Percentiles rank a stretch among this genome's conserved stretches.
phyloP scores from a whole-genome alignment of 1,284 basidiomycete genomes.

The Leccinum fallax region DNA sequence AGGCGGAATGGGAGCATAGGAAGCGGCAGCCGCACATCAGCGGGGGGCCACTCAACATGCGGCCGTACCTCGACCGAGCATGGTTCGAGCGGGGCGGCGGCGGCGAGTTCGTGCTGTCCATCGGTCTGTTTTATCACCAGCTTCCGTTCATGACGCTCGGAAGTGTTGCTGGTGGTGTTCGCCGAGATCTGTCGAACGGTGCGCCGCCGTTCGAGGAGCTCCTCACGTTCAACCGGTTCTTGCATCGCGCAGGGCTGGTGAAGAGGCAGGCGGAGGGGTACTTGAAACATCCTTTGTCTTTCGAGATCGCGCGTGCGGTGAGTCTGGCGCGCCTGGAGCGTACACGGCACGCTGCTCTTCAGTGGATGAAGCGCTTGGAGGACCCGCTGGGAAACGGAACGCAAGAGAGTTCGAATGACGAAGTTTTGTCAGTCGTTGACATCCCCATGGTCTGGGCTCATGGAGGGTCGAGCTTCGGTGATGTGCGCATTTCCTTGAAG shows the following conservation, averaged over 20 bases:
- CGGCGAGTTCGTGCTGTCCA: constrained; percentile 32
- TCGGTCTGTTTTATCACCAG: constrained; percentile 46
- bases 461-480: constrained; percentile 17
- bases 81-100: constrained; percentile 51
- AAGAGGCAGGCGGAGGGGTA: not conserved
- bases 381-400: not conserved
- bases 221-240: not conserved
- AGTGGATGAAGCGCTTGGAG: constrained; percentile 15
- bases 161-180: not conserved
- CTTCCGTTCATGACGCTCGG: constrained; percentile 57
- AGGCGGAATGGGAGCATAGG: constrained; percentile 55
- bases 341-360: constrained; percentile 20
- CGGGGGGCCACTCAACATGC: constrained; percentile 51
- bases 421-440: constrained; percentile 3
- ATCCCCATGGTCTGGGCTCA: constrained; percentile 11
- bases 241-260: not conserved
- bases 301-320: constrained; percentile 17
- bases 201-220: constrained; percentile 42
- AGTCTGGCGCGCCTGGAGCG: constrained; percentile 31
- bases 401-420: not conserved
- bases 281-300: not conserved
- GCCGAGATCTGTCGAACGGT: constrained; percentile 30
- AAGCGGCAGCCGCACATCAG: constrained; percentile 49
- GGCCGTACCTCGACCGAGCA: constrained; percentile 49
- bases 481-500: constrained; percentile 6